Percentiles rank a stretch among this genome's conserved stretches.
Evolutionary conservation across 192 early-diverging fungal genomes (phyloP).

Genomic region (Gonapodya sp.): DNA sequence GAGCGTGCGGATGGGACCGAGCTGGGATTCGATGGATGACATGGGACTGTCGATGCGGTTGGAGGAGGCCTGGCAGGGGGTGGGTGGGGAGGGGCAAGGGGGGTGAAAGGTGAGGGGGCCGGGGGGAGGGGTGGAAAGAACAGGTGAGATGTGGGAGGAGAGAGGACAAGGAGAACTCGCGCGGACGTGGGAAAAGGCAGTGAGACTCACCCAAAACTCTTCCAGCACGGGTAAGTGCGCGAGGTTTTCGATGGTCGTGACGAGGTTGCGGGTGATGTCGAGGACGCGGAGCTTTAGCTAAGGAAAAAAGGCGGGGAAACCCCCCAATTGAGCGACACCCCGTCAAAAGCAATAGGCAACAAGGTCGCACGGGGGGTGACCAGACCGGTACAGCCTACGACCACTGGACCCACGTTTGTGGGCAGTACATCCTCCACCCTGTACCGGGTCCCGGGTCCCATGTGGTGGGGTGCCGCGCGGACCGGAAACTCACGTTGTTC

Average conservation of each 20-base stretch:
- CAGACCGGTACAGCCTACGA: not conserved
- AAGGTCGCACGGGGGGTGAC: not conserved
- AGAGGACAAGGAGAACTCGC: too few species aligned
- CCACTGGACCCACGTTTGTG: not conserved
- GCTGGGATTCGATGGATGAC: constrained; percentile 54
- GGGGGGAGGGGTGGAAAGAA: not conserved
- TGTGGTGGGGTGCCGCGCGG: not conserved
- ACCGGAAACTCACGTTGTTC: constrained; percentile 40
- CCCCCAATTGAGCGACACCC: not conserved
- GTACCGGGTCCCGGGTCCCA: not conserved
- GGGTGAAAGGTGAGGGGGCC: too few species aligned
- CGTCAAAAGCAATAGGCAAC: not conserved
- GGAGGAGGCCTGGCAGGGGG: not conserved
- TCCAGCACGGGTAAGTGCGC: constrained; percentile 69
- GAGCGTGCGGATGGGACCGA: constrained; percentile 46
- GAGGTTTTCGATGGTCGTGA: constrained; percentile 70
- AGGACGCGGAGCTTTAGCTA: constrained; percentile 57
- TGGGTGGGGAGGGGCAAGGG: not conserved
- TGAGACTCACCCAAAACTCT: constrained; percentile 70
- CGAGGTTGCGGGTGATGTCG: constrained; percentile 78
- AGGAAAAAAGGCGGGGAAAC: not conserved
- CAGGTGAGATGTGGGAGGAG: not conserved
- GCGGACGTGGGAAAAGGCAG: too few species aligned
- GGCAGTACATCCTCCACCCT: not conserved
- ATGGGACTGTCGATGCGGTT: constrained; percentile 13